A percentile compares a stretch with the other conserved stretches of the same genome.
phyloP scores from a whole-genome alignment of 805 yeast genomes.

The Candida sphagnicola region DNA sequence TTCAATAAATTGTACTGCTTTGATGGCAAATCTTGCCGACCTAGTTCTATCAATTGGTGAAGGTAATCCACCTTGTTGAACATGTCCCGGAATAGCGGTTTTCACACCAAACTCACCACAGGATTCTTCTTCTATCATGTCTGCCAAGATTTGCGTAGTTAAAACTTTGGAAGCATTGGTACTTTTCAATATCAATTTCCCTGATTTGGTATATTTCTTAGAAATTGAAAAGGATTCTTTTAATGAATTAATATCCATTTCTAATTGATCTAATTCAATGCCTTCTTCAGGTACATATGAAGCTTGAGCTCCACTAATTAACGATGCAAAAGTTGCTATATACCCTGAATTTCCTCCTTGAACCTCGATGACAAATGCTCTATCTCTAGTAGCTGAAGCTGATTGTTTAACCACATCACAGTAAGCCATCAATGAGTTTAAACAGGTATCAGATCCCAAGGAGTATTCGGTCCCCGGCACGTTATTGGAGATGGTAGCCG shows the following conservation, averaged over 20 bases:
- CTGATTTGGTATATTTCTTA: constrained; percentile 75
- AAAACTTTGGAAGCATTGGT: constrained; percentile 80
- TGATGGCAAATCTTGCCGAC: constrained; percentile 86
- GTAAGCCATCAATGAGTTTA: constrained; percentile 84
- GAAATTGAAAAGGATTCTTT: constrained; percentile 67
- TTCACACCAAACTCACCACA: constrained; percentile 78
- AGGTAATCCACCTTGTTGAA: constrained; percentile 96
- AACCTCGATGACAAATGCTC: constrained; percentile 95
- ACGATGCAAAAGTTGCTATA: constrained; percentile 80
- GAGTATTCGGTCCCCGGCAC: constrained; percentile 99
- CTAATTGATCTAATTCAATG: constrained; percentile 61
- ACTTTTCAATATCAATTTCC: constrained; percentile 80
- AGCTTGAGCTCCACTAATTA: constrained; percentile 88
- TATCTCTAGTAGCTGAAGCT: constrained; percentile 89
- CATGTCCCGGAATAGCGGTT: constrained; percentile 97
- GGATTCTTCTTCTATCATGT: constrained; percentile 78
- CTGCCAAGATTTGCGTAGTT: constrained; percentile 77
- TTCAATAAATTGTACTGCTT: constrained; percentile 86
- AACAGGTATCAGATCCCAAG: constrained; percentile 91
- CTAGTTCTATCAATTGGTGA: constrained; percentile 90
- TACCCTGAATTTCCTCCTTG: constrained; percentile 98
- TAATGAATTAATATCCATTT: constrained; percentile 70
- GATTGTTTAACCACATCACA: constrained; percentile 94
- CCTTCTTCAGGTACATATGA: constrained; percentile 89
- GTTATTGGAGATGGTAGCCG: constrained; percentile 94